These are phyloP conservation scores for Geotrichum citri-aurantii DNA, from an alignment of 1,139 yeast species.

Conservation along the genomic window DNA sequence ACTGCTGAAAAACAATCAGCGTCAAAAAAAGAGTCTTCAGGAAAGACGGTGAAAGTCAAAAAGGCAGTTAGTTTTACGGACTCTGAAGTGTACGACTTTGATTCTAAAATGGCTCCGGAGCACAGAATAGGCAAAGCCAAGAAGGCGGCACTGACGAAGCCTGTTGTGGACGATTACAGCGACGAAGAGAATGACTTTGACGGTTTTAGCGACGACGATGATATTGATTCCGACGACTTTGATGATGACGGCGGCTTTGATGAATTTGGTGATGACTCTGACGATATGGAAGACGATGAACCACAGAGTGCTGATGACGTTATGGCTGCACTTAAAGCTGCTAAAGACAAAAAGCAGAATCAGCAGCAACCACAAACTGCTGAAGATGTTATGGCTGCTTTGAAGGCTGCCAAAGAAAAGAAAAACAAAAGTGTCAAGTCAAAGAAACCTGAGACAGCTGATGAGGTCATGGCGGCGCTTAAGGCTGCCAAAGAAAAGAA, in stretches of 20 bases:
- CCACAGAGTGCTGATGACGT: constrained; percentile 37
- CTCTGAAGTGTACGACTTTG: constrained; percentile 15
- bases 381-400: constrained; percentile 38
- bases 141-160: constrained; percentile 28
- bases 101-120: constrained; percentile 7
- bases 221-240: constrained; percentile 64
- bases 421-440: not conserved
- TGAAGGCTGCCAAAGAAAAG: constrained; percentile 38
- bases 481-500: constrained; percentile 36
- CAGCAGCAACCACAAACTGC: constrained; percentile 7
- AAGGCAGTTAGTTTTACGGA: constrained; percentile 9
- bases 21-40: not conserved
- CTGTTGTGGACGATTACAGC: constrained; percentile 35
- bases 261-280: constrained; percentile 71
- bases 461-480: constrained; percentile 43
- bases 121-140: constrained; percentile 5
- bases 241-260: constrained; percentile 55
- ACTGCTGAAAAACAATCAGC: not conserved
- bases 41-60: not conserved
- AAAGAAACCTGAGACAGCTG: constrained; percentile 26
- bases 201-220: constrained; percentile 40
- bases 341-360: constrained; percentile 32
- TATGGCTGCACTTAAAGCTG: constrained; percentile 41
- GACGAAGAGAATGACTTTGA: constrained; percentile 13
- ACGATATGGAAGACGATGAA: constrained; percentile 32